Evolutionary conservation across 2,329 filamentous ascomycete genomes (phyloP).

Genomic region (Nannizziopsis arthrosporioides): DNA sequence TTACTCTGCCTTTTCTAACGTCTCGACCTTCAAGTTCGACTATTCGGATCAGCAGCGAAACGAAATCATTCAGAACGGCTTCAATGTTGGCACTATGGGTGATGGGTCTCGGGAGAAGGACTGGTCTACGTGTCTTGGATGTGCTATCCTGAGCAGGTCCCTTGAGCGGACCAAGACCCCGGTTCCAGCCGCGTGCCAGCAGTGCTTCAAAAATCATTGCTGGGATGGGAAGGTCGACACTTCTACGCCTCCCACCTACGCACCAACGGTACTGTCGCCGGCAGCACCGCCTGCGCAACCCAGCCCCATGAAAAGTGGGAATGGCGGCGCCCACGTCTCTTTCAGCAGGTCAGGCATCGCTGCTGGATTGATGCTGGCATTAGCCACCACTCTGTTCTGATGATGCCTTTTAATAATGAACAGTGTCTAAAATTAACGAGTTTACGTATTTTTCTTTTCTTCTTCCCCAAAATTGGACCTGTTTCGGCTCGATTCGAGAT

Average conservation of each 20-base stretch:
- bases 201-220: slow-evolving; percentile 76
- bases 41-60: slow-evolving; percentile 59
- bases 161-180: slow-evolving; percentile 57
- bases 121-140: slow-evolving; percentile 79
- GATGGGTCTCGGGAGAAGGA: slow-evolving; percentile 62
- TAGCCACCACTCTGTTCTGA: slow-evolving; percentile 4
- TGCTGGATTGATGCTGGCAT: background rate
- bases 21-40: slow-evolving; percentile 59
- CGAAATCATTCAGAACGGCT: slow-evolving; percentile 75
- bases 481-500: too few relatives aligned
- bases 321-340: slow-evolving; percentile 5
- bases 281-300: too few relatives aligned
- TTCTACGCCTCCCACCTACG: slow-evolving; percentile 30
- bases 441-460: slow-evolving; percentile 1
- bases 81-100: slow-evolving; percentile 67
- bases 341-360: slow-evolving; percentile 11
- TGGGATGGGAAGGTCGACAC: slow-evolving; percentile 67
- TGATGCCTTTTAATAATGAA: slow-evolving; percentile 5
- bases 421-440: background rate
- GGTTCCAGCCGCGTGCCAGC: slow-evolving; percentile 58
- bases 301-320: slow-evolving; percentile 1
- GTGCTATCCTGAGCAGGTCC: slow-evolving; percentile 69
- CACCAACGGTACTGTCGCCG: slow-evolving; percentile 24
- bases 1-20: slow-evolving; percentile 65
- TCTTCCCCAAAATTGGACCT: background rate